Base-by-base conservation (phyloP, 23 red algal species). In the Gracilariopsis chorda region DNA sequence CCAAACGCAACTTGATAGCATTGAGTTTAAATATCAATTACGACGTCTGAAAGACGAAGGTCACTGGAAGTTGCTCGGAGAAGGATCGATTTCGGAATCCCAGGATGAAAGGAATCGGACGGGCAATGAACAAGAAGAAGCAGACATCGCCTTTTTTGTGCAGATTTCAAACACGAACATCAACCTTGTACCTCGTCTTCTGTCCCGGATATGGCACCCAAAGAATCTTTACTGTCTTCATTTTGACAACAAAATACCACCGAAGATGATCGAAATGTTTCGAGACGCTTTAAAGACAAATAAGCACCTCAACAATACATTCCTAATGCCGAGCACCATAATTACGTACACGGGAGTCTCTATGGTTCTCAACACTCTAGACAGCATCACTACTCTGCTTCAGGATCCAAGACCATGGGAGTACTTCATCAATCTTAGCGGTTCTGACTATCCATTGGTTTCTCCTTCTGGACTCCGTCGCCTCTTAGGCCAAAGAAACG, bases 381-480 rank as follows among this genome's bases (percentile, higher is more conserved):
- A 82, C 33, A 87, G 69, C 10, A 92, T 96, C 36, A 51, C 59
- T n/a, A 49, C 51, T 30, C 68, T 96, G 51, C 87, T 96, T 62
- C 23, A 47, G 7, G 60, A 21, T 25, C 41, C 49, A 14, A 3
- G 74, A 43, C 13, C 67, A 4, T 96, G 94, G 94, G 85, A 86
- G n/a, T 96, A 92, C 35, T 96, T 77, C 83, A 96, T 96, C 78
- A 96, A 96, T 63, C 47, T 96, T 5, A 80, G 67, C 35, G 94
- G 87, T 21, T 91, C 94, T 24, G 94, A 96, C 53, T 96, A 96
- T 73, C 94, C 94, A 37, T 42, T 96, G 25, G 37, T 96, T 42
- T 83, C 85, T 48, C 58, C 94, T 20, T 13, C 30, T 1, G 60
- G 34, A 10, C 69, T 86, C 56, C 87, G 94, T 2, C 77, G 62